Percentiles rank a stretch among this genome's conserved stretches.
These are phyloP conservation scores for Graphilbum fragrans DNA, from an alignment of 2,329 filamentous ascomycete genomes.

Conservation along the genomic window DNA sequence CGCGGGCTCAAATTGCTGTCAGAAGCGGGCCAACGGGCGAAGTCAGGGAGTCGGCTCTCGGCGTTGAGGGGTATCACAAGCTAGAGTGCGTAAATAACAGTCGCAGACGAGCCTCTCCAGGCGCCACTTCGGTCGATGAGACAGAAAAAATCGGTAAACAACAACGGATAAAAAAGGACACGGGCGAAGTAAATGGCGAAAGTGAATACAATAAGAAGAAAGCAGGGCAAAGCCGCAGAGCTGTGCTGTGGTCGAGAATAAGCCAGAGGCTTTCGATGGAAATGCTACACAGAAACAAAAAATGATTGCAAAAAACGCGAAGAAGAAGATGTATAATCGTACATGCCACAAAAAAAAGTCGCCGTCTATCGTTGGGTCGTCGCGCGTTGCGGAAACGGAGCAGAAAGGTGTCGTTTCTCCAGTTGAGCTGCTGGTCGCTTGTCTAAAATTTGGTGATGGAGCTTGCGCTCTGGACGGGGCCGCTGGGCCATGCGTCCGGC, in stretches of 20 bases:
- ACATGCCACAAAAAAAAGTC: neutral
- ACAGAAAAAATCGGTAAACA: neutral
- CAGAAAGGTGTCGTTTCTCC: neutral
- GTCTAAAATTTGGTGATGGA: neutral
- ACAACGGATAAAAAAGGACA: neutral
- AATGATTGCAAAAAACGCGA: neutral
- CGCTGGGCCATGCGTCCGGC: conserved; percentile 5
- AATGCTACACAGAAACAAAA: too few relatives aligned
- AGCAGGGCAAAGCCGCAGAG: too few relatives aligned
- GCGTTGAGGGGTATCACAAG: too few relatives aligned
- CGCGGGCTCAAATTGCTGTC: too few relatives aligned
- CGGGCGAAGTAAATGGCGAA: neutral
- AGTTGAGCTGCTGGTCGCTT: neutral
- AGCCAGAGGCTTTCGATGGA: too few relatives aligned
- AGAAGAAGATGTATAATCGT: neutral
- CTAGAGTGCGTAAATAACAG: too few relatives aligned
- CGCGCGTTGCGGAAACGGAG: neutral
- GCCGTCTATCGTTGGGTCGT: neutral
- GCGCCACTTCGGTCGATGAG: too few relatives aligned
- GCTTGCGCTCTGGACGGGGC: neutral
- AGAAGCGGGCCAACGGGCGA: too few relatives aligned
- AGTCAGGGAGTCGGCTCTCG: too few relatives aligned
- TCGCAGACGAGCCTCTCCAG: too few relatives aligned
- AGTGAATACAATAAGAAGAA: neutral
- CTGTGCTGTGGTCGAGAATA: too few relatives aligned